Base-by-base conservation (phyloP, 2,329 filamentous ascomycete genomes). In the Fusarium praegraminearum region DNA sequence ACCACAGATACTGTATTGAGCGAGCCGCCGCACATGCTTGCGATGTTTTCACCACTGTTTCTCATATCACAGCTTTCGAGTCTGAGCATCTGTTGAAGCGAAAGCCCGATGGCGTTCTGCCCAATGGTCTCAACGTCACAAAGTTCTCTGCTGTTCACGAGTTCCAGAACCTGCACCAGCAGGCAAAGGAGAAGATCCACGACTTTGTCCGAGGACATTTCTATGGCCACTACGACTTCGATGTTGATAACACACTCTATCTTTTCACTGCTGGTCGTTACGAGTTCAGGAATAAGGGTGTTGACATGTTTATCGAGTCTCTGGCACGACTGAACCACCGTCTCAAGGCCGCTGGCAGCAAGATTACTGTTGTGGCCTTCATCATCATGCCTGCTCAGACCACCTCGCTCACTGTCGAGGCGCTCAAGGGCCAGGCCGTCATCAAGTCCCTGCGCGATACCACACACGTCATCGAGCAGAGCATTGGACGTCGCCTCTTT, bases 271-370 rank as follows among this genome's bases (percentile, higher is more conserved):
- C 96, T 9, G 96, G 96, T 64, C 92, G 96, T 68, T 99, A 99
- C 77, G 96, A 99, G 81, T 99, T 95, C 86, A 87, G 96, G 70
- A 99, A 99, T 78, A 99, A 99, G 83, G 96, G 96, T 77, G 95
- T 98, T 12, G 96, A 99, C 81, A 98, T 99, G 96, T 99, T 98
- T 81, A 97, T 99, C 73, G 96, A 99, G 82, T 96, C 94, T 5
- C 84, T 99, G 68, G 96, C 96, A 30, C 92, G 96, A 44, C 83
- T 99, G 75, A 99, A 99, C 82, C 94, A 98, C 83, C 89, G 92
- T 40, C 89, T 99, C 77, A 98, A 98, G 87, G 82, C 82, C 53
- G 82, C 90, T 10, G 93, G 93, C 50, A 97, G 93, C 73, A 97
- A 96, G 82, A 94, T 91, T 78, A 98, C 96, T 0, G 91, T 99